A percentile compares a stretch with the other conserved stretches of the same genome.
Conservation (phyloP, 148 eudicot genomes). For the Camellia granthamiana region DNA sequence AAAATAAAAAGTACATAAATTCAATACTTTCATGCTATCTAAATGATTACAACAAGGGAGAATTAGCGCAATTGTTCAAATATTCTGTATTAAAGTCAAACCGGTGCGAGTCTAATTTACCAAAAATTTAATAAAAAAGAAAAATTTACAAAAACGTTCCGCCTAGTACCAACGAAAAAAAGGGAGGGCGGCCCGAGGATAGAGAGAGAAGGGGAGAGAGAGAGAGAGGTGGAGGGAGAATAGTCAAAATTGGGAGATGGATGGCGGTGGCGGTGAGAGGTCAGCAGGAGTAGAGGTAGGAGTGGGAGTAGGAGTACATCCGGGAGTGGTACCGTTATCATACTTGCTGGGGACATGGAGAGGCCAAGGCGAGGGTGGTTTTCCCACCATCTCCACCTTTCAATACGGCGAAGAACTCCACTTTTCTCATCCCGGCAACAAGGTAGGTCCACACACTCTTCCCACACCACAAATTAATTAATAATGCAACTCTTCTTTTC, state of each 20-base stretch:
- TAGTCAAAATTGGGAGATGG: conserved; percentile 18
- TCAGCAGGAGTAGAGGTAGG: not conserved
- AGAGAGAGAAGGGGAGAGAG: no score
- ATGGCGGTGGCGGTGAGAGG: not conserved
- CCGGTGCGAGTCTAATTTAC: no score
- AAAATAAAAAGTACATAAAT: no score
- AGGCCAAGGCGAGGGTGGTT: conserved; percentile 54
- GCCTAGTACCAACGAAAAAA: no score
- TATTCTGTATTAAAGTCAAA: no score
- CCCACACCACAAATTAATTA: no score
- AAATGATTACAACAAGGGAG: no score
- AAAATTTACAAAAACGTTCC: no score
- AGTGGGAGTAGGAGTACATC: conserved; percentile 25
- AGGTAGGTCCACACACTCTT: conserved; percentile 19
- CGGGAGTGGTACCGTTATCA: conserved; percentile 33
- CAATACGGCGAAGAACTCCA: conserved; percentile 42
- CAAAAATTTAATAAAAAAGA: no score
- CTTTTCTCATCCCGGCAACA: conserved; percentile 43
- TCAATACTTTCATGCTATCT: no score
- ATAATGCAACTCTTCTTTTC: not conserved
- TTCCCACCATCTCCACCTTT: conserved; percentile 48
- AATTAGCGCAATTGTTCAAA: no score
- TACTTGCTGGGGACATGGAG: conserved; percentile 52
- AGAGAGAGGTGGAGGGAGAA: not conserved
- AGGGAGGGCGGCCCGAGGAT: no score